A percentile compares a stretch with the other conserved stretches of the same genome.
phyloP scores from a whole-genome alignment of 768 basidiomycete species.

The Saitozyma sp. region DNA sequence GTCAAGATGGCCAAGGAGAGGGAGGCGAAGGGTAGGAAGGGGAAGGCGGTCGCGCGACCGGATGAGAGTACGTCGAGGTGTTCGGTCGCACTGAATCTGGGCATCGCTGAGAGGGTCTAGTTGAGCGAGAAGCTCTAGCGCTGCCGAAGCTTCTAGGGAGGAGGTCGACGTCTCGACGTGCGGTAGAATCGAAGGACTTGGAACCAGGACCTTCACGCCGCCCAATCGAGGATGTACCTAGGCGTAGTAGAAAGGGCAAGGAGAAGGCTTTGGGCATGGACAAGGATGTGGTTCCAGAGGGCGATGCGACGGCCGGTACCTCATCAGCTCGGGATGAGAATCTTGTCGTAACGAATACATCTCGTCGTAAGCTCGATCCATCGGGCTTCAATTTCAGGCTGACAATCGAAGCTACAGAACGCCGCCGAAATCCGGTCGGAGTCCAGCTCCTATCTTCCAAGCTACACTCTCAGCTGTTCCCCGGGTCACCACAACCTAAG shows the following conservation, averaged over 20 bases:
- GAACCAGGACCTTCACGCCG: no score
- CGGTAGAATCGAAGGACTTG: no score
- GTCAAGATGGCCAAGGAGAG: neutral
- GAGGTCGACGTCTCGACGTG: neutral
- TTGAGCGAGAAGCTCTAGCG: neutral
- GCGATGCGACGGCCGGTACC: no score
- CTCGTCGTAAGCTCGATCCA: no score
- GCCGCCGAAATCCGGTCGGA: constrained; percentile 75
- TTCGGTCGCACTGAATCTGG: neutral
- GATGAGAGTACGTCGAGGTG: neutral
- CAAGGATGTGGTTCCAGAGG: neutral
- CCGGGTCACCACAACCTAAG: constrained; percentile 57
- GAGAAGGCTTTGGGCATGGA: constrained; percentile 17
- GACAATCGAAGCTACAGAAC: constrained; percentile 1
- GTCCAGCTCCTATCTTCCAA: constrained; percentile 83
- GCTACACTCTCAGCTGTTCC: constrained; percentile 81
- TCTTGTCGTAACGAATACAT: no score
- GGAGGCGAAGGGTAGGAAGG: neutral
- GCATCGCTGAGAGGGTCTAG: neutral
- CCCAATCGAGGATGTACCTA: no score
- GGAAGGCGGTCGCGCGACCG: neutral
- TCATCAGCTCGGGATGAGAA: no score
- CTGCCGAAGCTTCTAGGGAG: neutral
- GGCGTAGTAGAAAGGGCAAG: constrained; percentile 21
- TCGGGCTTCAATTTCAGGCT: neutral